Base-by-base conservation (phyloP, 495 filamentous ascomycete genomes). In the Pyronema domesticum region DNA sequence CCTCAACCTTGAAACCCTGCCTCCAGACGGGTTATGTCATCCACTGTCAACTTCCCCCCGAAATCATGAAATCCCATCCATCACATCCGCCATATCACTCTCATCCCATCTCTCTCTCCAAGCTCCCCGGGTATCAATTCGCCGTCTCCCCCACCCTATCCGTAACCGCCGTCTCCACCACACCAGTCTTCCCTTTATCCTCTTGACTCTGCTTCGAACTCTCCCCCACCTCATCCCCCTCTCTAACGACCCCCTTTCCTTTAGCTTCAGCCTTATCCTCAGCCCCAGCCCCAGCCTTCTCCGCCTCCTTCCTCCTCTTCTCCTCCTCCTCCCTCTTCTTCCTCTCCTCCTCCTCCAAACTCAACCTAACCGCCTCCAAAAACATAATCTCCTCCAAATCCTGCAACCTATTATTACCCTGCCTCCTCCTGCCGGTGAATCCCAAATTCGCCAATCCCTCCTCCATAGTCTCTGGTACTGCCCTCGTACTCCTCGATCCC, bases 321-420 rank as follows among this genome's bases (percentile, higher is more conserved):
- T 36, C 19, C 11, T 34, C 30, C 23, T 50, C 47, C 5, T 17
- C 13, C 10, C 23, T 4, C 57, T 81, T 80, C 46, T 89, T 77
- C 44, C 95, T 88, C 61, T 98, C 91, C 62, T 98, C 91, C 34
- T 83, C 82, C 7, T 82, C 88, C 23, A 96, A 71, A 48, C 86
- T 93, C 46, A 94, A 68, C 34, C 91, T 73, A 51, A 98, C 89
- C 1, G 91, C 91, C 65, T 96, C 91, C 74, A 89, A 84, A 76
- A 95, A 85, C 91, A 98, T 98, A 73, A 96, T 85, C 46, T 94
- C 89, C 64, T 98, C 91, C 9, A 96, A 70, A 60, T 95, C 89
- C 44, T 93, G 86, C 51, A 91, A 74, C 45, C 86, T 73, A 51
- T 64, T 79, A 48, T 80, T 71, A 49, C 85, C 73, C 73, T 76